These are phyloP conservation scores for Peribolospora baueri DNA, from an alignment of 768 basidiomycete genomes.

Conservation along the genomic window DNA sequence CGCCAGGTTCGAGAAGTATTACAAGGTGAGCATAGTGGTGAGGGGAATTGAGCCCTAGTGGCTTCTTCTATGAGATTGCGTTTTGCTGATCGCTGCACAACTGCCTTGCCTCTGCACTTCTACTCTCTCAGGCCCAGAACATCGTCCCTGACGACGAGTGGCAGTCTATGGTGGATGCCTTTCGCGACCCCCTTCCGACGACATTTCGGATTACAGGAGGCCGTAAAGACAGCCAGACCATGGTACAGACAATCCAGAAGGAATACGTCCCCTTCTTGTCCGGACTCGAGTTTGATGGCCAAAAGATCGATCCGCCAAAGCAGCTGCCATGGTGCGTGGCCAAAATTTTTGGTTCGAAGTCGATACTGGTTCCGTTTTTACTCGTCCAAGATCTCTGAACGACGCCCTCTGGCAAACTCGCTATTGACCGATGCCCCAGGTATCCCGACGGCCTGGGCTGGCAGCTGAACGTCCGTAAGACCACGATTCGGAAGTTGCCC, in stretches of 20 bases:
- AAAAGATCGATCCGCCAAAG: slow-evolving; percentile 47
- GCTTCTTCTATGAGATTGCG: background rate
- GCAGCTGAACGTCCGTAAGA: slow-evolving; percentile 83
- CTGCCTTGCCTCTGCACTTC: background rate
- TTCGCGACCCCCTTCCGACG: slow-evolving; percentile 57
- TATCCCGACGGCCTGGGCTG: slow-evolving; percentile 88
- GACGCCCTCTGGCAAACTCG: background rate
- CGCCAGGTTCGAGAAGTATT: slow-evolving; percentile 23
- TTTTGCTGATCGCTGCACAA: background rate
- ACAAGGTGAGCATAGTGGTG: slow-evolving; percentile 17
- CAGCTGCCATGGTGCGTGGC: slow-evolving; percentile 54
- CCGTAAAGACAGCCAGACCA: slow-evolving; percentile 32
- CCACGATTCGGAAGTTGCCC: slow-evolving; percentile 55
- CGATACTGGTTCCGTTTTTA: background rate
- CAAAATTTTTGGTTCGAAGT: background rate
- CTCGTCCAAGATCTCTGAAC: background rate
- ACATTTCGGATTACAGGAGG: slow-evolving; percentile 80
- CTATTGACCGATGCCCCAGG: slow-evolving; percentile 25
- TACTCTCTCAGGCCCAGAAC: slow-evolving; percentile 29
- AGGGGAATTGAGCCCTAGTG: no score
- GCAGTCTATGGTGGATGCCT: slow-evolving; percentile 38
- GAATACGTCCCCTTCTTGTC: slow-evolving; percentile 54
- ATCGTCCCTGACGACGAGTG: slow-evolving; percentile 54
- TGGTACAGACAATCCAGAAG: slow-evolving; percentile 54
- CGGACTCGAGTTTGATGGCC: slow-evolving; percentile 49